Conservation (phyloP, 495 filamentous ascomycete genomes). For the Peziza echinospora region DNA sequence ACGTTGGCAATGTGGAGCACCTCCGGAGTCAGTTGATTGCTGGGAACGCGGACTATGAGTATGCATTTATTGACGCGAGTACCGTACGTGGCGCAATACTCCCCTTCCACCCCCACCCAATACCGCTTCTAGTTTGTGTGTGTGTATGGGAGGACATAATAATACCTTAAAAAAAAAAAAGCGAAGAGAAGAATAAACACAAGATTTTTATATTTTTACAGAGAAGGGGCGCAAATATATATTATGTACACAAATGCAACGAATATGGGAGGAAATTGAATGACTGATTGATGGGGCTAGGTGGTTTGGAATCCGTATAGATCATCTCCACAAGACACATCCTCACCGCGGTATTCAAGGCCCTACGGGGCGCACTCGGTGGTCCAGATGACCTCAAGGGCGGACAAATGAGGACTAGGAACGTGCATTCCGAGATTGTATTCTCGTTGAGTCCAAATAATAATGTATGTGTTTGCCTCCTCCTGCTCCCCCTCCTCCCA, state of each 20-base stretch:
- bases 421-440: constrained; percentile 86
- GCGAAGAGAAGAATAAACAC: too few relatives aligned
- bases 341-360: constrained; percentile 56
- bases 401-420: constrained; percentile 52
- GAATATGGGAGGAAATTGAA: not conserved
- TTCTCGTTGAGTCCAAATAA: constrained; percentile 62
- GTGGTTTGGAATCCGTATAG: constrained; percentile 18
- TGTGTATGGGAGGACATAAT: too few relatives aligned
- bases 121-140: too few relatives aligned
- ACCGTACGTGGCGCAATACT: constrained; percentile 13
- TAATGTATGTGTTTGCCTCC: constrained; percentile 35
- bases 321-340: constrained; percentile 48
- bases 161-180: too few relatives aligned
- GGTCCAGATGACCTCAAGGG: constrained; percentile 30
- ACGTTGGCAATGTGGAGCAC: constrained; percentile 54
- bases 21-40: constrained; percentile 60
- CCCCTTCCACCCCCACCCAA: too few relatives aligned
- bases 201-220: too few relatives aligned
- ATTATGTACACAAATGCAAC: not conserved
- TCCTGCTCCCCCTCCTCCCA: not conserved
- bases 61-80: constrained; percentile 75
- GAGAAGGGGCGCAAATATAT: too few relatives aligned
- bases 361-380: constrained; percentile 26
- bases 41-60: constrained; percentile 66
- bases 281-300: too few relatives aligned